Evolutionary conservation across 1,284 basidiomycete species (phyloP).

Genomic region (Cutaneotrichosporon mucoides): DNA sequence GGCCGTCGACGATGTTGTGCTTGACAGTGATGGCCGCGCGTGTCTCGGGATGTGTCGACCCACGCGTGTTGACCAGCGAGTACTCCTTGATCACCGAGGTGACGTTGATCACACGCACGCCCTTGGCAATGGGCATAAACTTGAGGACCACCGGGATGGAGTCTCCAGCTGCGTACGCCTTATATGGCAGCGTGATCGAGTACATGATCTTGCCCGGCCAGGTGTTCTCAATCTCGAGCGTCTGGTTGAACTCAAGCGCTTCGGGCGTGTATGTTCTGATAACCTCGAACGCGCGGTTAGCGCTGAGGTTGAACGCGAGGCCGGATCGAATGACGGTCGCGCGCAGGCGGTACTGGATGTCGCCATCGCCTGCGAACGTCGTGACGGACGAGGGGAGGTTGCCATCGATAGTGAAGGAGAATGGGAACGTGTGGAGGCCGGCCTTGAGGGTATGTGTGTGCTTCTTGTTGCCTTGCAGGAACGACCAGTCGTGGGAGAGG

Average conservation of each 20-base stretch:
- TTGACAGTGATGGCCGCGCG: constrained; percentile 61
- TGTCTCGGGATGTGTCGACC: constrained; percentile 61
- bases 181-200: constrained; percentile 57
- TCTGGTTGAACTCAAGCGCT: constrained; percentile 90
- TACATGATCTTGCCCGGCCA: constrained; percentile 97
- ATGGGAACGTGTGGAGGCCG: constrained; percentile 63
- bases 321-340: constrained; percentile 72
- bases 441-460: constrained; percentile 78
- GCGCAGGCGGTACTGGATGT: constrained; percentile 78
- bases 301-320: constrained; percentile 62
- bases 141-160: constrained; percentile 74
- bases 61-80: constrained; percentile 60
- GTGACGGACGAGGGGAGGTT: constrained; percentile 71
- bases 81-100: constrained; percentile 69
- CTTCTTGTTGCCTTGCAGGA: constrained; percentile 60
- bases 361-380: constrained; percentile 58
- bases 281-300: constrained; percentile 61
- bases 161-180: constrained; percentile 84
- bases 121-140: constrained; percentile 80
- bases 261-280: constrained; percentile 70
- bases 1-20: constrained; percentile 67
- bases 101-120: constrained; percentile 66
- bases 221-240: constrained; percentile 85
- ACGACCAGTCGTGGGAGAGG: constrained; percentile 75
- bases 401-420: constrained; percentile 71